Conservation (phyloP, 352 stramenopile genomes). For the Globisporangium nodosum region DNA sequence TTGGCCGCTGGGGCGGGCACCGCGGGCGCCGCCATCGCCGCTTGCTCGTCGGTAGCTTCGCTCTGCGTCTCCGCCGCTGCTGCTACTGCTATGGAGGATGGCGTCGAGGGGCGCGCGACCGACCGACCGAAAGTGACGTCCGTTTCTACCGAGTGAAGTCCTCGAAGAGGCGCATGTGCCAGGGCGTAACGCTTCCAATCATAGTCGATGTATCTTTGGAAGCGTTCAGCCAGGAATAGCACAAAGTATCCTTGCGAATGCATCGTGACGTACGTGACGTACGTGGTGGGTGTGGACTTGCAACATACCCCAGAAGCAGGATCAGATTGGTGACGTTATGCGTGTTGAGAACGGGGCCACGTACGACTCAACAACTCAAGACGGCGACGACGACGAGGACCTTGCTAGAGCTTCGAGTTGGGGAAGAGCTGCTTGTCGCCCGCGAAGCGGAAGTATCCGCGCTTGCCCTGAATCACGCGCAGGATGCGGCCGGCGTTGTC, state of each 20-base stretch:
- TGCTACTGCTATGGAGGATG: background rate
- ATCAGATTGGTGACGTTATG: too few relatives aligned
- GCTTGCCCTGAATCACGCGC: constrained; percentile 26
- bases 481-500: constrained; percentile 43
- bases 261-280: too few relatives aligned
- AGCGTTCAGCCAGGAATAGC: too few relatives aligned
- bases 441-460: constrained; percentile 51
- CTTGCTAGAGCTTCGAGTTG: constrained; percentile 37
- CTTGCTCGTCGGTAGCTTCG: background rate
- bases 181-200: too few relatives aligned
- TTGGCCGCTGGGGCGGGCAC: constrained; percentile 14
- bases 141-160: constrained; percentile 1
- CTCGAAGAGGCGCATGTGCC: too few relatives aligned
- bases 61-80: background rate
- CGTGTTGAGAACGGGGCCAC: too few relatives aligned
- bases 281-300: too few relatives aligned
- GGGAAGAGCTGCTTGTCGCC: constrained; percentile 66
- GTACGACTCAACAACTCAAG: background rate
- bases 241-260: too few relatives aligned
- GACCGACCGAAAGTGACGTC: background rate
- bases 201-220: too few relatives aligned
- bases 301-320: too few relatives aligned
- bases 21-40: constrained; percentile 10
- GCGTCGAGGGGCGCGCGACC: too few relatives aligned
- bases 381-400: too few relatives aligned